Percentiles rank a stretch among this genome's conserved stretches.
Evolutionary conservation across 139 green algal genomes (phyloP).

Genomic region (Choricystis sp.): DNA sequence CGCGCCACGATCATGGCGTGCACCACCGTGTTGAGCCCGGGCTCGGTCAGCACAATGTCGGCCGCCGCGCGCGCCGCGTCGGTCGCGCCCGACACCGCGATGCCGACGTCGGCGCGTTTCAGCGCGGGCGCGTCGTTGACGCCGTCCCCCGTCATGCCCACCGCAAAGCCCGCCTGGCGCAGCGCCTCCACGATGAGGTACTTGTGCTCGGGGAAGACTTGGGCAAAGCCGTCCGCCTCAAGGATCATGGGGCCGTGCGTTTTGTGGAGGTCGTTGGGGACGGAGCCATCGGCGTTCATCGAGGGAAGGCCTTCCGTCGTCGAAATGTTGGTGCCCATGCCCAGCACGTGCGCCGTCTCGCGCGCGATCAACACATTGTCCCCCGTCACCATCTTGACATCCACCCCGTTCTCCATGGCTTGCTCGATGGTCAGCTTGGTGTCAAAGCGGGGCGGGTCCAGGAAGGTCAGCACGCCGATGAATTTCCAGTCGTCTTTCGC

Average conservation of each 20-base stretch:
- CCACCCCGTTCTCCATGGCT: slow-evolving; percentile 52
- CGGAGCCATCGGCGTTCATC: slow-evolving; percentile 41
- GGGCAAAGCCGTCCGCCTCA: slow-evolving; percentile 64
- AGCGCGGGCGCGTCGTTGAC: slow-evolving; percentile 82
- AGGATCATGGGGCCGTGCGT: slow-evolving; percentile 53
- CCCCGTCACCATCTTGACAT: slow-evolving; percentile 84
- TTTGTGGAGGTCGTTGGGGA: slow-evolving; percentile 42
- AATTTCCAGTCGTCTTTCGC: slow-evolving; percentile 37
- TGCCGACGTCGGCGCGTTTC: slow-evolving; percentile 69
- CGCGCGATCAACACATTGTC: slow-evolving; percentile 74
- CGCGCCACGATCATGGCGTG: slow-evolving; percentile 50
- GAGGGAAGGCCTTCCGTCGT: slow-evolving; percentile 34
- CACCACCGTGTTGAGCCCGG: slow-evolving; percentile 59
- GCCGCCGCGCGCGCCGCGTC: slow-evolving; percentile 69
- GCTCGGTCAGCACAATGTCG: slow-evolving; percentile 77
- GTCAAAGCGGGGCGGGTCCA: slow-evolving; percentile 68
- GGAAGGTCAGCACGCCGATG: slow-evolving; percentile 70
- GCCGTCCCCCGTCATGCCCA: slow-evolving; percentile 78
- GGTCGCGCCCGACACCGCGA: slow-evolving; percentile 62
- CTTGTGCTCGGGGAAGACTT: slow-evolving; percentile 62
- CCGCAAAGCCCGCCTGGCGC: slow-evolving; percentile 41
- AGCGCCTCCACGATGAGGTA: slow-evolving; percentile 65
- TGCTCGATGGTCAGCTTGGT: slow-evolving; percentile 59
- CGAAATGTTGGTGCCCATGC: slow-evolving; percentile 64
- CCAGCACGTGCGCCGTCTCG: slow-evolving; percentile 60